Conservation (phyloP, 2,329 filamentous ascomycete species). For the Verticillium nonalfalfae region DNA sequence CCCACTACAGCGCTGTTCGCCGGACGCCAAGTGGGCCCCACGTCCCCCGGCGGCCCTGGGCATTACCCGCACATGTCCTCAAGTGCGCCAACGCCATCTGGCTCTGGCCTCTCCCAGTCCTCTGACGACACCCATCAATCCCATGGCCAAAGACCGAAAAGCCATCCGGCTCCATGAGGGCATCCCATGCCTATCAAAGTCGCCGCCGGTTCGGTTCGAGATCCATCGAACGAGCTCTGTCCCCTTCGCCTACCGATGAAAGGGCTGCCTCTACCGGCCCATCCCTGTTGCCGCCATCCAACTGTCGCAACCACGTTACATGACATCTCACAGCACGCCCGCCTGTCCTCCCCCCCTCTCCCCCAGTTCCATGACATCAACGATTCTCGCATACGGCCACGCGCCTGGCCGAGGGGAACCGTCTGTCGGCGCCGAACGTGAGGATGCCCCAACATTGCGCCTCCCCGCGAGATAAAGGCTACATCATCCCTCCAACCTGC, state of each 20-base stretch:
- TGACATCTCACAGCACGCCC: not conserved
- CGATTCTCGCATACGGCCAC: not conserved
- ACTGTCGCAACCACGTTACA: not conserved
- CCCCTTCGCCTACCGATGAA: not conserved
- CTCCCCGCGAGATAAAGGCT: not conserved
- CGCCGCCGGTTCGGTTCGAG: too few species aligned
- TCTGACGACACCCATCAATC: not conserved
- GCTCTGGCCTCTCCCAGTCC: not conserved
- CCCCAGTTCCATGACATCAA: not conserved
- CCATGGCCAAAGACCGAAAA: not conserved
- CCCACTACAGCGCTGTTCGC: not conserved
- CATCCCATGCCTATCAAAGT: not conserved
- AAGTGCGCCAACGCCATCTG: not conserved
- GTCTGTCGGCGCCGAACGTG: not conserved
- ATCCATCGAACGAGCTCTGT: too few species aligned
- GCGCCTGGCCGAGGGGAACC: too few species aligned
- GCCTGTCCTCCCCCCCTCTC: not conserved
- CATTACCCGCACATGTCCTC: not conserved
- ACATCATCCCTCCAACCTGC: not conserved
- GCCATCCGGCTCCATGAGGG: not conserved
- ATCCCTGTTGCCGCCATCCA: not conserved
- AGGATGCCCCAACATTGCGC: not conserved
- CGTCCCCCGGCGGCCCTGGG: not conserved
- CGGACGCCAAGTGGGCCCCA: not conserved
- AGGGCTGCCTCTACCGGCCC: not conserved